phyloP scores from a whole-genome alignment of 805 yeast genomes.

The Isabelozyma heimii region DNA sequence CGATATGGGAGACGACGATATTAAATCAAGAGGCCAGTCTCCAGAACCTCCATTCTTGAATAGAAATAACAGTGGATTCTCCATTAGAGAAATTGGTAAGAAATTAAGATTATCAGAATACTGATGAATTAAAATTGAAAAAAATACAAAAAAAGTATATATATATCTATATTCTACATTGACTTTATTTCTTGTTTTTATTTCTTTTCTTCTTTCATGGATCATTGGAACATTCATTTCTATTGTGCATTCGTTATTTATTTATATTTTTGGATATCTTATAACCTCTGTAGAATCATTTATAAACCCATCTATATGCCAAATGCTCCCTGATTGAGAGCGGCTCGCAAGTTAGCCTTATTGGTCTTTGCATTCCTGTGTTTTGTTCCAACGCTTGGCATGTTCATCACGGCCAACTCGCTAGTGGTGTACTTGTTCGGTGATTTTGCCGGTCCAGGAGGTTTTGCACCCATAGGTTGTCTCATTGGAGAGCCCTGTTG shows the following conservation, averaged over 20 bases:
- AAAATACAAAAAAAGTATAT: not conserved
- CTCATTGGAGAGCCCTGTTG: not conserved
- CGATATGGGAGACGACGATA: conserved; percentile 53
- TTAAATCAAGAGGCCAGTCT: conserved; percentile 54
- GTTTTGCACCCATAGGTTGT: not conserved
- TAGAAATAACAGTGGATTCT: conserved; percentile 36
- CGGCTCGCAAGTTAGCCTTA: conserved; percentile 60
- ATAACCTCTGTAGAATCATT: too few relatives aligned
- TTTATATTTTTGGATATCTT: too few relatives aligned
- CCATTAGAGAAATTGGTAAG: conserved; percentile 59
- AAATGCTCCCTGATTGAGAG: conserved; percentile 63
- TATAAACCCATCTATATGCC: conserved; percentile 47
- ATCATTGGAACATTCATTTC: not conserved
- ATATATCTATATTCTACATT: not conserved
- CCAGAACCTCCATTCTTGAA: conserved; percentile 52
- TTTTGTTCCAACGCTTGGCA: conserved; percentile 42
- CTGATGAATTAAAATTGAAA: conserved; percentile 16
- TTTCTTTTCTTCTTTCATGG: not conserved
- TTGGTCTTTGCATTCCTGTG: conserved; percentile 43
- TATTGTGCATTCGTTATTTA: conserved; percentile 2
- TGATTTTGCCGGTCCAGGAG: conserved; percentile 6
- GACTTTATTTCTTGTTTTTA: not conserved
- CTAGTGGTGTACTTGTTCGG: conserved; percentile 29
- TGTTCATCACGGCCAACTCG: conserved; percentile 41
- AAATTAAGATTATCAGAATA: conserved; percentile 64